Conservation (phyloP, 805 yeast species). For the Barnettozyma populi region DNA sequence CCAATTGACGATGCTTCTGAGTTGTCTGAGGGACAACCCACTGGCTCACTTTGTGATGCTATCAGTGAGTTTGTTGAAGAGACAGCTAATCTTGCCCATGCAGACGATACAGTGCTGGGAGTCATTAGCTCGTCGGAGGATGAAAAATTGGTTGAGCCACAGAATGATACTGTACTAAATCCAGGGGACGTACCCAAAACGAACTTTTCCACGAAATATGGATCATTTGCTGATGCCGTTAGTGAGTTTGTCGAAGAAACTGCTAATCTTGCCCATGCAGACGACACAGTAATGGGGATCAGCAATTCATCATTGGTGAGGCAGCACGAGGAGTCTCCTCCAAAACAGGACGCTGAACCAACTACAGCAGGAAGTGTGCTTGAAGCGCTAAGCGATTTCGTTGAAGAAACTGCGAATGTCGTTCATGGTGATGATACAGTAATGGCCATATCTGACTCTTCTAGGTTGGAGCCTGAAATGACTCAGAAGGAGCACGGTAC, state of each 20-base stretch:
- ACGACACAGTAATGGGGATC: background rate
- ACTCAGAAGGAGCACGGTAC: background rate
- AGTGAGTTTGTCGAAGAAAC: conserved; percentile 2
- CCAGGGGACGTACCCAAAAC: background rate
- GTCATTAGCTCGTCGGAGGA: background rate
- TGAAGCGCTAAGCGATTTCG: background rate
- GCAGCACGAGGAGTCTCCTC: background rate
- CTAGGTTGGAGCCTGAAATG: background rate
- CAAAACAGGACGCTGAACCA: background rate
- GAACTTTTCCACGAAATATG: background rate
- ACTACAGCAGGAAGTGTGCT: background rate
- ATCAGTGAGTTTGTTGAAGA: conserved; percentile 1
- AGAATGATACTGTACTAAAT: background rate
- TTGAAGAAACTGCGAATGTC: background rate
- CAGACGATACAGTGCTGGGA: background rate
- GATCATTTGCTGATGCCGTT: conserved; percentile 6
- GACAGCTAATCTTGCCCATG: background rate
- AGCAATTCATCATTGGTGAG: background rate
- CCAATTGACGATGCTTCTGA: background rate
- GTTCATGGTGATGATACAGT: conserved; percentile 1
- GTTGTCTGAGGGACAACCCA: background rate
- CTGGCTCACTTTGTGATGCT: background rate
- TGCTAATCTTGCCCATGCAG: background rate
- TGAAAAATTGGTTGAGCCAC: background rate
- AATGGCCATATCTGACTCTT: background rate